A percentile compares a stretch with the other conserved stretches of the same genome.
phyloP scores from a whole-genome alignment of 495 filamentous ascomycete species.

The Aspergillus sclerotiicarbonarius region DNA sequence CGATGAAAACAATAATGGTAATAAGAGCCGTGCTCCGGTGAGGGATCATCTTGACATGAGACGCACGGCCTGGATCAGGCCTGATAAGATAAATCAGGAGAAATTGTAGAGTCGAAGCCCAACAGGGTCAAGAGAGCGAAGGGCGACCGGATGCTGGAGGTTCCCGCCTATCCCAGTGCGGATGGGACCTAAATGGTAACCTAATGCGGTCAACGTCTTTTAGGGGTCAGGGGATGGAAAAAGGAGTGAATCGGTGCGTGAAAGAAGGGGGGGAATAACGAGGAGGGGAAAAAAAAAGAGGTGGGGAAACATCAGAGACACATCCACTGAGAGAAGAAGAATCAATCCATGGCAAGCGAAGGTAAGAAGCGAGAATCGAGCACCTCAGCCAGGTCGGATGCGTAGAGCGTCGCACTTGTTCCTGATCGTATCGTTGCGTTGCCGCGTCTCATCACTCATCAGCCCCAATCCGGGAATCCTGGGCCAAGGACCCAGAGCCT shows the following conservation, averaged over 20 bases:
- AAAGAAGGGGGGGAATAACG: background rate
- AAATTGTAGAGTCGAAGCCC: constrained; percentile 1
- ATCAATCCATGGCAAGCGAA: background rate
- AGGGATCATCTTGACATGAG: constrained; percentile 34
- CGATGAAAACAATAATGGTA: constrained; percentile 43
- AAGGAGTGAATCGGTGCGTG: background rate
- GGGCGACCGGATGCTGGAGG: background rate
- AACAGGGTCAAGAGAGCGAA: background rate
- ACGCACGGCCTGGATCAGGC: background rate
- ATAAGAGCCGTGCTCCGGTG: constrained; percentile 44
- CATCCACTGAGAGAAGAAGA: background rate
- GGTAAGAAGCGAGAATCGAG: background rate
- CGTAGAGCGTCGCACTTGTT: background rate
- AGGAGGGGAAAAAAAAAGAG: background rate
- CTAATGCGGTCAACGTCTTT: background rate
- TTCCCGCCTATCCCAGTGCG: background rate
- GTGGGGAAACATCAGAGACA: background rate
- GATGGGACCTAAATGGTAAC: background rate
- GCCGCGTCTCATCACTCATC: too few species aligned
- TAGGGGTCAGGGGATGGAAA: background rate
- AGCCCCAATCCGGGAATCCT: background rate
- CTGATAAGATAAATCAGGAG: constrained; percentile 2
- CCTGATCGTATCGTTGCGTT: background rate
- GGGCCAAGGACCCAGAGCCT: background rate
- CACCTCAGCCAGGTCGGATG: background rate